Evolutionary conservation across 176 grass and related monocot genomes (phyloP).

Genomic region (Neostapfia colusana): DNA sequence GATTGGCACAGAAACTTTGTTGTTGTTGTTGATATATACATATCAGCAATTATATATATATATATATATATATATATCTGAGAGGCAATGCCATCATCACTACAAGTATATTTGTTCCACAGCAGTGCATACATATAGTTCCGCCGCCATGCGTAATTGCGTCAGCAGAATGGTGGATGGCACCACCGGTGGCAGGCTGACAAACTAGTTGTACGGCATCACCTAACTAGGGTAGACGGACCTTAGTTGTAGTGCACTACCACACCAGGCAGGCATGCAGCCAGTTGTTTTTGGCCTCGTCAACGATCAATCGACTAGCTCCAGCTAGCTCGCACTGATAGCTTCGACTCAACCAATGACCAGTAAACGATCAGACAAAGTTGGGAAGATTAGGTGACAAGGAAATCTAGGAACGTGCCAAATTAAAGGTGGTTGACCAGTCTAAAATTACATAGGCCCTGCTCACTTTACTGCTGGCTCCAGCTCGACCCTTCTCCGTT

Average conservation of each 20-base stretch:
- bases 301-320: not conserved
- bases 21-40: too few species aligned
- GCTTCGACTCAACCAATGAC: not conserved
- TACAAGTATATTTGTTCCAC: too few species aligned
- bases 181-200: not conserved
- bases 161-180: conserved; percentile 6
- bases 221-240: not conserved
- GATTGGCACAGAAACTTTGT: too few species aligned
- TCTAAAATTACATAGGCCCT: not conserved
- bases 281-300: not conserved
- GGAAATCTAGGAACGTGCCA: not conserved
- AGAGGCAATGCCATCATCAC: too few species aligned
- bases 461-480: not conserved
- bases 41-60: too few species aligned
- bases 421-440: conserved; percentile 7
- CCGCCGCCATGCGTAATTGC: not conserved
- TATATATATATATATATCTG: too few species aligned
- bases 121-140: not conserved
- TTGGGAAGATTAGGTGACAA: not conserved
- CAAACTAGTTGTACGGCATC: not conserved
- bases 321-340: not conserved
- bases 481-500: not conserved
- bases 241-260: not conserved
- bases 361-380: not conserved
- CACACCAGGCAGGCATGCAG: not conserved